These are phyloP conservation scores for Parietichytrium sp. DNA, from an alignment of 108 stramenopile species.

Conservation along the genomic window DNA sequence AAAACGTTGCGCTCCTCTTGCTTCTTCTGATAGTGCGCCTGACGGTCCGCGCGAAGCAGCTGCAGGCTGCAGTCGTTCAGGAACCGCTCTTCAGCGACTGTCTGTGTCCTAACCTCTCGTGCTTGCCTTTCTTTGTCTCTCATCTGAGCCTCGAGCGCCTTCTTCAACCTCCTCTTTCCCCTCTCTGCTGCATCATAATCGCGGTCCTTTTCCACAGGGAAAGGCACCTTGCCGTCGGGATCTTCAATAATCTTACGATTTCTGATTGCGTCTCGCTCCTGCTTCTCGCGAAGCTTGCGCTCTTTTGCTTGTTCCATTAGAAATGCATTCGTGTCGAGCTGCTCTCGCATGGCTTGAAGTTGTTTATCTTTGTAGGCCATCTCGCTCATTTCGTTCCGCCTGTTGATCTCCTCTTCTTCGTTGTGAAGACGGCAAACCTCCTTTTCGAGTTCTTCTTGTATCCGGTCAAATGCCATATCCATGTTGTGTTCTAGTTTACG, in stretches of 20 bases:
- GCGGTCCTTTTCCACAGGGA: background rate
- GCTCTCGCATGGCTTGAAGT: background rate
- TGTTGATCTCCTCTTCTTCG: background rate
- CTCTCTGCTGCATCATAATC: background rate
- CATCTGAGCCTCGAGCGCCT: slow-evolving; percentile 12
- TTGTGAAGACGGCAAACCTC: background rate
- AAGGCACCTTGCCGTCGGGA: background rate
- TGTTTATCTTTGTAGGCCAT: slow-evolving; percentile 15
- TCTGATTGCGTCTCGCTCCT: background rate
- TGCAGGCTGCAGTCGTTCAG: background rate
- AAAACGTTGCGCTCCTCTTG: background rate
- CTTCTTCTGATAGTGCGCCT: background rate
- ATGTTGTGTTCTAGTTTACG: background rate
- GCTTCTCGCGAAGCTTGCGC: background rate
- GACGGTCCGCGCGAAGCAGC: background rate
- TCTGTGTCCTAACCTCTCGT: background rate
- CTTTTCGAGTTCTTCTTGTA: background rate
- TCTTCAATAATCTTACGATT: background rate
- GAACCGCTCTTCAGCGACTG: slow-evolving; percentile 12
- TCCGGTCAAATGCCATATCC: background rate
- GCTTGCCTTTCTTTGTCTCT: background rate
- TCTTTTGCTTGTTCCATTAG: slow-evolving; percentile 30
- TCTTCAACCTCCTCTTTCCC: background rate
- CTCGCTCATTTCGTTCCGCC: slow-evolving; percentile 26
- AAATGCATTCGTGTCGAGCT: slow-evolving; percentile 14